Base-by-base conservation (phyloP, 108 stramenopile genomes). In the Skeletonema costatum region DNA sequence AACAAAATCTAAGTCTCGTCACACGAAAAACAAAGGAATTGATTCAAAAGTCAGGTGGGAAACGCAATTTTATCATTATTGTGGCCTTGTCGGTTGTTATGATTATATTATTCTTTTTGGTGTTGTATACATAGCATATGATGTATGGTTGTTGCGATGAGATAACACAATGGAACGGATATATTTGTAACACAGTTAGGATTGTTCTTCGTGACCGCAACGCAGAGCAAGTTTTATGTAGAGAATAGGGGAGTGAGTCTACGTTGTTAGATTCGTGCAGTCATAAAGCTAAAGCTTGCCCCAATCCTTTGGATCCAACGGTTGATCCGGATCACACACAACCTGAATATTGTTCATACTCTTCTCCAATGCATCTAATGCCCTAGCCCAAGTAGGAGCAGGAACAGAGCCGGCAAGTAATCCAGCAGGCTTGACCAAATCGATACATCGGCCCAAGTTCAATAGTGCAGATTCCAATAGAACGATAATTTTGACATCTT, bases 11-110 rank as follows among this genome's bases (percentile, higher is more conserved):
- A 31, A 93, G 91, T 50, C 51, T 92, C 19, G 91, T 97, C 35
- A 97, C 97, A 41, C 59, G 83, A 64, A 95, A 92, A 77, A 97
- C 97, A 42, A 88, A 94, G 73, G 94, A 95, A 71, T 83, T 97
- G 38, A 97, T 97, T 63, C 84, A 92, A 73, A 81, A 86, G 68
- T 81, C 88, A 4, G 97, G 95, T 59, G 97, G 93, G 79, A 88
- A 81, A 38, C 73, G 89, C 60, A 93, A 94, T 82, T 95, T 90
- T 75, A 44, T 85, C 31, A 64, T 95, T 36, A 97, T 97, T 56
- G 71, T 90, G 32, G 66, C 69, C 0, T 78, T 95, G 10, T 71
- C 81, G 38, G 64, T 81, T 1, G 82, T 94, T 17, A 92, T 85
- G 48, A 64, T 92, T 48, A 80, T 97, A 32, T 73, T 97, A 41